Base-by-base conservation (phyloP, 2,329 filamentous ascomycete species). In the Echinosphaeria canescens region DNA sequence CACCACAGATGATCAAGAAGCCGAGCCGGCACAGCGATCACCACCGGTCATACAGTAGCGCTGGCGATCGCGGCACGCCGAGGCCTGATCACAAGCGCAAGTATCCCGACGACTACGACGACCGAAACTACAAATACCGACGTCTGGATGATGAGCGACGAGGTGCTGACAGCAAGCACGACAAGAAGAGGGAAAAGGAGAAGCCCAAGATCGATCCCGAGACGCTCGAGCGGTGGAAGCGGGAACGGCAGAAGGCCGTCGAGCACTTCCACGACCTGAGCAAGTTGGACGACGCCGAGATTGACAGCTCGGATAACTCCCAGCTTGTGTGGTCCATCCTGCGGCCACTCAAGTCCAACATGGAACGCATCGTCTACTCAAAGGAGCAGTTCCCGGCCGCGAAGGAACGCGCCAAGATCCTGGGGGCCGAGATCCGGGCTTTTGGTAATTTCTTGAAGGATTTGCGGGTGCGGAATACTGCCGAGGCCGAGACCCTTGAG, bases 51-150 rank as follows among this genome's bases (percentile, higher is more conserved):
- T 55, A 57, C 24, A 60, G 52, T 37, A 52, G 57, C 31, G 46
- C 49, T 10, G 59, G 62, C 10, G 63, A 68, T 12, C 51, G 56
- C 20, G 52, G 52, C 16, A 54, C 55, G 4, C 56, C 58, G 2
- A 49, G 60, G 14, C 54, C 57, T 2, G 65, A 71, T 20, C 47
- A 54, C 27, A 74, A 73, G 47, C 58, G 68, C 27, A 73, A 72
- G 42, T 62, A 71, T 32, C 60, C 56, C 29, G 55, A 55, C 16
- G 57, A 62, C 24, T 45, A 56, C 20, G 52, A 59, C 24, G 61
- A 65, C 11, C 55, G 56, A 12, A 47, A 48, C 27, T 47, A 51
- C 23, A 63, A 64, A 36, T 53, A 59, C 29, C 56, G 62, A 13
- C 56, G 60, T 24, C 49, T 61, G 3, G 63, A 70, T 27, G 57